phyloP scores from a whole-genome alignment of 441 rosid species.

The Adansonia rubrostipa region DNA sequence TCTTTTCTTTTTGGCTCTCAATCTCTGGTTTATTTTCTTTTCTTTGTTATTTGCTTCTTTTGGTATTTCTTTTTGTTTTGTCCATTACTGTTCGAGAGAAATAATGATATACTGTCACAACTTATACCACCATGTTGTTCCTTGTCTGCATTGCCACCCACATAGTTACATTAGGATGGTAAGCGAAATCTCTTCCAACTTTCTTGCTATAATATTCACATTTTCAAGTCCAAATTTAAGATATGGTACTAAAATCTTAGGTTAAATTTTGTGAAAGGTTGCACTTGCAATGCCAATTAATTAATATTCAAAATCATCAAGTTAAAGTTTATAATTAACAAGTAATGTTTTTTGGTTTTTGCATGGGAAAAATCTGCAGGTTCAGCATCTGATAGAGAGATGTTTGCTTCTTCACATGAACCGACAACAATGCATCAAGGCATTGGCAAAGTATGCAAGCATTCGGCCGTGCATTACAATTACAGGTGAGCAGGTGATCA shows the following conservation, averaged over 20 bases:
- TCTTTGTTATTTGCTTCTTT: background rate
- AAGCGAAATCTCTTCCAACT: constrained; percentile 1
- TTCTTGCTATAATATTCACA: background rate
- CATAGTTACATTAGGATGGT: constrained; percentile 55
- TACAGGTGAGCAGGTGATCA: constrained; percentile 34
- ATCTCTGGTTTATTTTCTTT: background rate
- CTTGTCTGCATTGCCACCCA: constrained; percentile 56
- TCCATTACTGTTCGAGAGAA: constrained; percentile 9
- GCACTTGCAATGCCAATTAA: background rate
- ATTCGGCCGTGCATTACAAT: constrained; percentile 49
- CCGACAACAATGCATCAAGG: constrained; percentile 51
- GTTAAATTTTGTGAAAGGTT: background rate
- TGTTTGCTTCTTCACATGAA: constrained; percentile 54
- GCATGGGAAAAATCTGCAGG: constrained; percentile 35
- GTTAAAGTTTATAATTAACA: background rate
- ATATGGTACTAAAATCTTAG: background rate
- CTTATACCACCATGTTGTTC: constrained; percentile 27
- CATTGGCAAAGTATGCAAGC: constrained; percentile 46
- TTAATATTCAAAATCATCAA: background rate
- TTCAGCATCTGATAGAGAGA: constrained; percentile 62
- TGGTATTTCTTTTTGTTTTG: background rate
- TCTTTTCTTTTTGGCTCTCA: background rate
- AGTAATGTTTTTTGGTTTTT: background rate
- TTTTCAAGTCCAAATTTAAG: background rate
- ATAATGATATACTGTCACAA: constrained; percentile 20